Evolutionary conservation across 2,329 filamentous ascomycete genomes (phyloP), one percentile per base, ranked within the genome.

Genomic region (Exophiala oligosperma): DNA sequence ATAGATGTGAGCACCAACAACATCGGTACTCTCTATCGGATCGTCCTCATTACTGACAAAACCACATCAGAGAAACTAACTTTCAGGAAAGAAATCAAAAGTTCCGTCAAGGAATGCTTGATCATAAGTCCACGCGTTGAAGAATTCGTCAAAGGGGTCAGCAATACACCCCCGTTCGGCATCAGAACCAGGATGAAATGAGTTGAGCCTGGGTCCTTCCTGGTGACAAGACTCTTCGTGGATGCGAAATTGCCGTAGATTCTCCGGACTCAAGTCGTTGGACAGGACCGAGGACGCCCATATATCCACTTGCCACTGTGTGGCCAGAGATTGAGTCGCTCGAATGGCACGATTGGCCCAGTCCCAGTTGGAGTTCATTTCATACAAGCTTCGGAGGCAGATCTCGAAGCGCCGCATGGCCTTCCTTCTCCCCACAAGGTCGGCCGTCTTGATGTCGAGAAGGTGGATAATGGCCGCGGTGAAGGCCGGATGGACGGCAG

Each of bases 51-150:
- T 17, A 17, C 17, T 29, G 28, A 29, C 28, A 29, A 29, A 29
- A 29, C 28, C 28, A 29, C 28, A 8, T 8, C 28, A 29, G 4
- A 29, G 28, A 29, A 29, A 29, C 14, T 12, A 43, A 43, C 14
- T n/a, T 12, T 23, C 40, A 8, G 14, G 14, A 24, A 51, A 51
- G 28, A 51, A 51, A 12, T 51, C 48, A 29, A 51, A 51, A 2
- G 48, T 68, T 6, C 84, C 84, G 29, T 80, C 77, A 38, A 78
- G 57, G 3, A 87, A 69, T 0, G 82, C 24, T 21, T 51, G 48
- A 35, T 51, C 48, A 21, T 51, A 35, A 14, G 29, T 37, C 48
- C 48, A 51, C 8, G 48, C 48, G 32, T 32, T 51, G 17, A 51
- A 51, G 29, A 51, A 51, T 37, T 51, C 48, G 48, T 51, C 48